Base-by-base conservation (phyloP, 192 early-diverging fungal species). In the Coemansia guatemalensis region DNA sequence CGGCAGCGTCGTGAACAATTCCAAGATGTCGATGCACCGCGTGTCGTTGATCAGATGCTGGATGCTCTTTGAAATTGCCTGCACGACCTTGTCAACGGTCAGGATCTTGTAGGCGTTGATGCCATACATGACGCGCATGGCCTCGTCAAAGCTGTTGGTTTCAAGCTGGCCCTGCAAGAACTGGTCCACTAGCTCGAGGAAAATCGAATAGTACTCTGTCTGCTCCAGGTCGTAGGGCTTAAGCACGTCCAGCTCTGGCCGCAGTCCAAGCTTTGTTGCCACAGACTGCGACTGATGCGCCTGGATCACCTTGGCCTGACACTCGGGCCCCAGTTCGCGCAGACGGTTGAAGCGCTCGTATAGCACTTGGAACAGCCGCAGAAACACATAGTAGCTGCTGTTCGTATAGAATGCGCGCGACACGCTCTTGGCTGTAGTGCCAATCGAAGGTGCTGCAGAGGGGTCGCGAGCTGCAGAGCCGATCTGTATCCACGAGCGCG, bases 61-160 rank as follows among this genome's bases (percentile, higher is more conserved):
- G 39, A 88, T 88, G 71, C 91, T 89, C 80, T 98, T 99, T 4
- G 89, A 82, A 53, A 96, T 74, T 8, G 85, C 78, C 65, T 88
- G 88, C 23, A 92, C 84, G 27, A 96, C 82, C 68, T 93, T 95
- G 75, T 98, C 96, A 8, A 98, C 78, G 0, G 94, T 95, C 58
- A 96, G 90, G 23, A 94, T 83, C 47, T 90, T 68, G 66, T 96
- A 96, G 0, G 92, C 97, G 44, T 92, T 87, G 48, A 92, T 96
- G 18, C 89, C 87, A 77, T 93, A 98, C 74, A 99, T 77, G 30
- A 88, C 85, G 0, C 97, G 89, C 39, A 88, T 77, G 30, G 83
- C 83, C 56, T 99, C 96, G 64, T 99, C 97, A 84, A 92, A 99
- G 58, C 82, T 80, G 32, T 78, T 80, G 22, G 84, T 68, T 26